Base-by-base conservation (phyloP, 75 land plant genomes). In the Picea glauca region DNA sequence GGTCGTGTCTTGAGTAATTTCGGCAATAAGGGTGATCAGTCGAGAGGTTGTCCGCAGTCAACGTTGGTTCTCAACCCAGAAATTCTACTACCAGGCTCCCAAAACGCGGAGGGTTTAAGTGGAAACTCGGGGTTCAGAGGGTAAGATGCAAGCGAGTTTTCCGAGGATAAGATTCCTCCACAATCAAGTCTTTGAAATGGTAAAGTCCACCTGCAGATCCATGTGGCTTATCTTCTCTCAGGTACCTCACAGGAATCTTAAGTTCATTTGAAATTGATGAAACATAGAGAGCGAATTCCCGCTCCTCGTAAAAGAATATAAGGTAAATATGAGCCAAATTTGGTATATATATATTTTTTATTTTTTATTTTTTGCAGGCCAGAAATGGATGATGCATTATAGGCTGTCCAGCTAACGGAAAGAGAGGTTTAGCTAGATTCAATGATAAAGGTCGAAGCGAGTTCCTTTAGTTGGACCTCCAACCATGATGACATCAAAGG, bases 161-260 rank as follows among this genome's bases (percentile, higher is more conserved):
- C n/a, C n/a, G n/a, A n/a, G n/a, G n/a, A n/a, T n/a, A n/a, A n/a
- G n/a, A n/a, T n/a, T 98, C 96, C 85, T 98, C 98, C 94, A 92
- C 90, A 81, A 98, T 91, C 60, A 88, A 77, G 84, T 95, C 99
- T 84, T 92, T 86, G 77, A 95, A 98, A 65, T 84, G 84, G 80
- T 92, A 98, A 35, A 98, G 89, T 50, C 98, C 99, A 81, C 99
- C 99, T 54, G 99, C 96, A 59, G 99, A 98, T 30, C 99, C 99
- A 84, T 98, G 99, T 35, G 99, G 98, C 78, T 92, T 98, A 61
- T 98, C 98, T 79, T 98, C 99, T 78, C 80, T 92, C 89, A 98
- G 85, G 0, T 70, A 93, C 95, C 93, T 91, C 32, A 93, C 92
- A 33, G 96, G 96, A 18, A 93, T 84, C 82, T 85, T 91, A 13